Evolutionary conservation across 2,329 filamentous ascomycete species (phyloP).

Genomic region (Verticillium dahliae): DNA sequence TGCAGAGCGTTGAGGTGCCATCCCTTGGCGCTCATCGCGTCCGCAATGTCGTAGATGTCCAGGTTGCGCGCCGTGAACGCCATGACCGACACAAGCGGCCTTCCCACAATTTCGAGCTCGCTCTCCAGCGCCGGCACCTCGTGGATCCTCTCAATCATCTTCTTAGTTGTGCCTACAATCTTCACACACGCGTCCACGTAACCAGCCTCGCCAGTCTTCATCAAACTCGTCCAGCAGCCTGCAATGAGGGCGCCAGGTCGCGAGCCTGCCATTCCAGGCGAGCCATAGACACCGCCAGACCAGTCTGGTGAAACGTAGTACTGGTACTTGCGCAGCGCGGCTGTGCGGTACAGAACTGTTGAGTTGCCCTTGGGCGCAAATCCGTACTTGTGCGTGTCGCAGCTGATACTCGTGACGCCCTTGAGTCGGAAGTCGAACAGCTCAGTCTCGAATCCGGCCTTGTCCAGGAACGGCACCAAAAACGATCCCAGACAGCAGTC

Average conservation of each 20-base stretch:
- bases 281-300: slow-evolving; percentile 93
- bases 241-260: slow-evolving; percentile 91
- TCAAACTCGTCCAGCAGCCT: slow-evolving; percentile 88
- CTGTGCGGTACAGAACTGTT: slow-evolving; percentile 81
- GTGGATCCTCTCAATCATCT: slow-evolving; percentile 68
- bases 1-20: slow-evolving; percentile 97
- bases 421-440: slow-evolving; percentile 91
- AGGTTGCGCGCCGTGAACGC: slow-evolving; percentile 80
- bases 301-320: slow-evolving; percentile 96
- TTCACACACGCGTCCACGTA: slow-evolving; percentile 82
- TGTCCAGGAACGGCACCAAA: slow-evolving; percentile 83
- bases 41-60: slow-evolving; percentile 90
- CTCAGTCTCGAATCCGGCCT: slow-evolving; percentile 84
- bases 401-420: slow-evolving; percentile 91
- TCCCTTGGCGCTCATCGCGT: slow-evolving; percentile 74
- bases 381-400: slow-evolving; percentile 98
- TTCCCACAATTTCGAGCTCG: slow-evolving; percentile 75
- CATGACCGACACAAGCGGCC: slow-evolving; percentile 83
- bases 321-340: slow-evolving; percentile 75
- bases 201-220: slow-evolving; percentile 79
- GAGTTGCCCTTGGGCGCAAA: slow-evolving; percentile 98
- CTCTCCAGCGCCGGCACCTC: slow-evolving; percentile 60
- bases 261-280: slow-evolving; percentile 84
- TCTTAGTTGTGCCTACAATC: slow-evolving; percentile 83
- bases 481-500: slow-evolving; percentile 98